Evolutionary conservation across 768 basidiomycete species (phyloP).

Genomic region (Phaffia australis): DNA sequence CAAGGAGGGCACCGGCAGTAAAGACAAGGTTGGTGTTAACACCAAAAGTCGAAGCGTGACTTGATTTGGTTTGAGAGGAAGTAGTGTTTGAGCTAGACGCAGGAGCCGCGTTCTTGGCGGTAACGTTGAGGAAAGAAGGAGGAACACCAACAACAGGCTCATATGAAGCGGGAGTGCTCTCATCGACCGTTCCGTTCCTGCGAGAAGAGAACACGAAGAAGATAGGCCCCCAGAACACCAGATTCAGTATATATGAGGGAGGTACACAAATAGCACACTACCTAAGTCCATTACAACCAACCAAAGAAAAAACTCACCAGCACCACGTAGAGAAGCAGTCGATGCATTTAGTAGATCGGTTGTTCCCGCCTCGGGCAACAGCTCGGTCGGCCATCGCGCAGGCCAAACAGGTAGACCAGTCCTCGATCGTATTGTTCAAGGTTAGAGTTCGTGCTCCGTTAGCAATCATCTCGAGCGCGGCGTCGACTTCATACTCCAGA

Average conservation of each 20-base stretch:
- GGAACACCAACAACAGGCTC: conserved; percentile 11
- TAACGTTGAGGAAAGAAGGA: conserved; percentile 17
- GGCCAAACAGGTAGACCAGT: conserved; percentile 57
- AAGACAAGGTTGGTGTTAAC: no score
- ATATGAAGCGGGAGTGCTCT: conserved; percentile 5
- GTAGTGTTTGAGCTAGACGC: no score
- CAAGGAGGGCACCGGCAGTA: no score
- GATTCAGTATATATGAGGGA: neutral
- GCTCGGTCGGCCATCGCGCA: conserved; percentile 56
- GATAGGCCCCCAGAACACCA: neutral
- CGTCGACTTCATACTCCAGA: conserved; percentile 50
- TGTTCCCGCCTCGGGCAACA: conserved; percentile 11
- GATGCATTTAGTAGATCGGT: conserved; percentile 13
- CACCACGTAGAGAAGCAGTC: conserved; percentile 13
- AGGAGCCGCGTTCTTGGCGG: no score
- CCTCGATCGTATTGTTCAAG: conserved; percentile 42
- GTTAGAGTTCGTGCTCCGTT: conserved; percentile 49
- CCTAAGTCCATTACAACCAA: neutral
- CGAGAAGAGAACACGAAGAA: neutral
- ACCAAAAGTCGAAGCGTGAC: no score
- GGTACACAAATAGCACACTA: neutral
- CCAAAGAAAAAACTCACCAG: conserved; percentile 9
- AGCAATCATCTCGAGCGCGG: conserved; percentile 51
- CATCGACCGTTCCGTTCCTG: conserved; percentile 19
- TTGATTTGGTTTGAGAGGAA: no score